Percentiles rank a stretch among this genome's conserved stretches.
These are phyloP conservation scores for Phytophthora nicotianae DNA, from an alignment of 352 stramenopile species.

Conservation along the genomic window DNA sequence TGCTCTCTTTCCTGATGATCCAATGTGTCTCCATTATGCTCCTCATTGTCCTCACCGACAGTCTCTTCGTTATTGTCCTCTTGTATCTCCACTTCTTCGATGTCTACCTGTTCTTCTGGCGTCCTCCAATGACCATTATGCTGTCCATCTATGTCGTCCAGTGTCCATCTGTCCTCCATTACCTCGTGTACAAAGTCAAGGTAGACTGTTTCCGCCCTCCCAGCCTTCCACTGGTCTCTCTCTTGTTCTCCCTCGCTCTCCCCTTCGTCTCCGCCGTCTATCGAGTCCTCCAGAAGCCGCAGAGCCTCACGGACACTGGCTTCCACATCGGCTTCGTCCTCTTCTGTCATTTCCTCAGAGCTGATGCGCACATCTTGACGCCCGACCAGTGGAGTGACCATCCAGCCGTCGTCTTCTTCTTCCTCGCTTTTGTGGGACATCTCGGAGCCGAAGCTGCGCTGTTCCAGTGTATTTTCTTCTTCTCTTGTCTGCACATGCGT, in stretches of 20 bases:
- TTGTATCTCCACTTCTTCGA: slow-evolving; percentile 16
- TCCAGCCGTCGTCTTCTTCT: slow-evolving; percentile 45
- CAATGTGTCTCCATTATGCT: slow-evolving; percentile 4
- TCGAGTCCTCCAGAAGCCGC: slow-evolving; percentile 48
- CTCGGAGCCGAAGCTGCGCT: slow-evolving; percentile 20
- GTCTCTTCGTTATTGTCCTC: slow-evolving; percentile 6
- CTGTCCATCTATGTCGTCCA: slow-evolving; percentile 21
- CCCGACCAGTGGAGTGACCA: slow-evolving; percentile 30
- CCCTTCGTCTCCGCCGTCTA: slow-evolving; percentile 24
- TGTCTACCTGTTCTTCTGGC: slow-evolving; percentile 3
- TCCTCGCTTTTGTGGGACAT: slow-evolving; percentile 33
- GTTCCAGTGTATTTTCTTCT: slow-evolving; percentile 2
- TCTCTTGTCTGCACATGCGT: slow-evolving; percentile 1
- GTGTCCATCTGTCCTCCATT: slow-evolving; percentile 43
- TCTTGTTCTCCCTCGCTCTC: slow-evolving; percentile 29
- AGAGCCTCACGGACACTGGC: slow-evolving; percentile 56
- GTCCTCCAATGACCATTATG: slow-evolving; percentile 11
- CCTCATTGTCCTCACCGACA: not conserved
- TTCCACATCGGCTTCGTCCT: slow-evolving; percentile 53
- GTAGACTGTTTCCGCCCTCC: slow-evolving; percentile 21
- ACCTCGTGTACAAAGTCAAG: slow-evolving; percentile 62
- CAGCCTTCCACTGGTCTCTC: not conserved
- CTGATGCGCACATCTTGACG: slow-evolving; percentile 1
- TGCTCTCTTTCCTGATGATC: slow-evolving; percentile 19
- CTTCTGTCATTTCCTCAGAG: slow-evolving; percentile 22